phyloP scores from a whole-genome alignment of 179 eudicot genomes.

The Kewa caespitosa region DNA sequence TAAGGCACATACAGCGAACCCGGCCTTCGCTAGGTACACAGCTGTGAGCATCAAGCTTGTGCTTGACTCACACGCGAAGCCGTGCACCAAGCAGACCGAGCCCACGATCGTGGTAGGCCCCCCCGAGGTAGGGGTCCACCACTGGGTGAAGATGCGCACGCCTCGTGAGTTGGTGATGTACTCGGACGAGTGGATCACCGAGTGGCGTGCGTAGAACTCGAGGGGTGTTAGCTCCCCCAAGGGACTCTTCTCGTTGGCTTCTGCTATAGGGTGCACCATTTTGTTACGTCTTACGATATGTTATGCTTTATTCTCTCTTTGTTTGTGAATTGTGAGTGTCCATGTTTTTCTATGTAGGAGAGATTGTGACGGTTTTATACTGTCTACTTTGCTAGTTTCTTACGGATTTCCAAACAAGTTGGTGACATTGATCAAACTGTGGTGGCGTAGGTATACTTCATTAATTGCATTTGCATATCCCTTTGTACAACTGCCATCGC shows the following conservation, averaged over 20 bases:
- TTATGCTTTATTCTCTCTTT: no score
- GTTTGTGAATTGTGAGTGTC: no score
- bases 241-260: slow-evolving; percentile 65
- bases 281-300: no score
- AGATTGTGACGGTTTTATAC: no score
- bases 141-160: slow-evolving; percentile 74
- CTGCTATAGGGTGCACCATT: slow-evolving; percentile 75
- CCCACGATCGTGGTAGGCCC: slow-evolving; percentile 32
- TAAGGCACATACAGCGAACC: slow-evolving; percentile 71
- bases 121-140: slow-evolving; percentile 62
- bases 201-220: slow-evolving; percentile 80
- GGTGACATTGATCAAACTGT: no score
- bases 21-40: slow-evolving; percentile 56
- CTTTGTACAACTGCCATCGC: neutral
- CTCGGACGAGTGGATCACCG: slow-evolving; percentile 63
- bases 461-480: neutral
- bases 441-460: no score
- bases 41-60: slow-evolving; percentile 68
- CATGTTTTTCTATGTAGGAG: no score
- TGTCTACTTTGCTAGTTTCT: no score
- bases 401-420: no score
- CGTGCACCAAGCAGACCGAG: slow-evolving; percentile 61
- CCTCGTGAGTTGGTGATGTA: slow-evolving; percentile 62
- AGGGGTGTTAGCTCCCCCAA: slow-evolving; percentile 56
- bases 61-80: slow-evolving; percentile 87